Evolutionary conservation across 2,329 filamentous ascomycete species (phyloP).

Genomic region (Rhynchosporium graminicola): DNA sequence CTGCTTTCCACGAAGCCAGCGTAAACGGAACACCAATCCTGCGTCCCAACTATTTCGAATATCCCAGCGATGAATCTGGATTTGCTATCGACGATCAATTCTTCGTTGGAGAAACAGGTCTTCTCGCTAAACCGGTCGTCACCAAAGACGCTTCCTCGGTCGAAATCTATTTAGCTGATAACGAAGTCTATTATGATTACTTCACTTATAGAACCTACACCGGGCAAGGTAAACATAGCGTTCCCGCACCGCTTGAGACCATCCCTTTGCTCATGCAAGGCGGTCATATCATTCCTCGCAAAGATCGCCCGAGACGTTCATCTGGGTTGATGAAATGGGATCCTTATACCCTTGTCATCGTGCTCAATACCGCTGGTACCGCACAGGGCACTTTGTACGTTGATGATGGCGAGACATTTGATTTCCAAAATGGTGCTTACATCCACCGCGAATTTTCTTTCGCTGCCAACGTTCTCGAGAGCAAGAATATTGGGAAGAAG

Average conservation of each 20-base stretch:
- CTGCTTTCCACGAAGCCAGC: constrained; percentile 88
- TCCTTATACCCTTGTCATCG: constrained; percentile 88
- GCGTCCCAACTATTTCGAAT: constrained; percentile 88
- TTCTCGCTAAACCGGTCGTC: constrained; percentile 90
- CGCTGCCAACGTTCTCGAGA: constrained; percentile 59
- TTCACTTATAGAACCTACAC: constrained; percentile 78
- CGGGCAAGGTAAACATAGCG: constrained; percentile 67
- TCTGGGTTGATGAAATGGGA: constrained; percentile 90
- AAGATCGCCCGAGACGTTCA: constrained; percentile 83
- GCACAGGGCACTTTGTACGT: constrained; percentile 84
- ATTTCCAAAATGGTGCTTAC: constrained; percentile 81
- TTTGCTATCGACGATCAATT: constrained; percentile 91
- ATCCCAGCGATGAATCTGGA: constrained; percentile 82
- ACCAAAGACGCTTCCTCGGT: constrained; percentile 71
- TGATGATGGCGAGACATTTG: constrained; percentile 92
- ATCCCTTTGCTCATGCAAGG: constrained; percentile 91
- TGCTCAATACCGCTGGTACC: constrained; percentile 65
- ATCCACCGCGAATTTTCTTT: constrained; percentile 83
- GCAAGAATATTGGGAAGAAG: constrained; percentile 61
- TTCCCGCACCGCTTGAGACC: constrained; percentile 79
- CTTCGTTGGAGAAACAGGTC: constrained; percentile 83
- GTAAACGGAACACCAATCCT: constrained; percentile 83
- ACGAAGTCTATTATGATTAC: constrained; percentile 93
- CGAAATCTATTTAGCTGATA: constrained; percentile 85
- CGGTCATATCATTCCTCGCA: constrained; percentile 87